Evolutionary conservation across 2,329 filamentous ascomycete genomes (phyloP), one percentile per base, ranked within the genome.

Genomic region (Trichoderma asperellum): DNA sequence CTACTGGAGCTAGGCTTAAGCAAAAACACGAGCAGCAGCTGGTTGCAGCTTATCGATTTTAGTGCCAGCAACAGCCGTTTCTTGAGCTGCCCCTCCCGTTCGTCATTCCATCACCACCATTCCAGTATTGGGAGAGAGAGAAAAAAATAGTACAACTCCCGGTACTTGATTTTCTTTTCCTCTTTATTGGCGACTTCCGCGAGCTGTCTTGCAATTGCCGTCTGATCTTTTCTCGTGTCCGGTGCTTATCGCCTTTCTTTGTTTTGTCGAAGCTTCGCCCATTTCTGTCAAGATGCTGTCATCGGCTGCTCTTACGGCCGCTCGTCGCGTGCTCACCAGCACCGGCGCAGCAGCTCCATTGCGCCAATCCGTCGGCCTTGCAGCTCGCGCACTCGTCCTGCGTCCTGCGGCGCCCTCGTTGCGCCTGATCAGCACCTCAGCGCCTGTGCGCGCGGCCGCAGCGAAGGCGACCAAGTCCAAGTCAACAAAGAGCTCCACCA

Each of bases 241-340:
- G 18, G 5, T 21, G 6, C 32, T 5, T 4, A 3, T 56, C 21
- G 16, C 11, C 18, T 49, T 49, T 49, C 16, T 53, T 34, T 56
- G 52, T 11, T 69, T 71, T 57, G 3, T 59, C 27, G 4, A 56
- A 37, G 49, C 21, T 29, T 55, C n/a, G 10, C 49, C 21, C 63
- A n/a, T 11, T 57, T 16, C 32, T 43, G 29, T 27, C 63, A 73
- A 70, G 69, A 85, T 85, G 83, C 75, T 85, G 71, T 80, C 79
- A 63, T 77, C 79, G 35, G 75, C 84, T 71, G 79, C 79, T 71
- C 79, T 81, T 72, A 78, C 76, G 65, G 79, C 76, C 66, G 75
- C 78, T 70, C 78, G 77, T 75, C 81, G 81, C 72, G 73, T 76
- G 64, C 72, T 76, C 59, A 37, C 43, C 52, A 64, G 56, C 65